Base-by-base conservation (phyloP, 768 basidiomycete genomes). In the Imleria badia region DNA sequence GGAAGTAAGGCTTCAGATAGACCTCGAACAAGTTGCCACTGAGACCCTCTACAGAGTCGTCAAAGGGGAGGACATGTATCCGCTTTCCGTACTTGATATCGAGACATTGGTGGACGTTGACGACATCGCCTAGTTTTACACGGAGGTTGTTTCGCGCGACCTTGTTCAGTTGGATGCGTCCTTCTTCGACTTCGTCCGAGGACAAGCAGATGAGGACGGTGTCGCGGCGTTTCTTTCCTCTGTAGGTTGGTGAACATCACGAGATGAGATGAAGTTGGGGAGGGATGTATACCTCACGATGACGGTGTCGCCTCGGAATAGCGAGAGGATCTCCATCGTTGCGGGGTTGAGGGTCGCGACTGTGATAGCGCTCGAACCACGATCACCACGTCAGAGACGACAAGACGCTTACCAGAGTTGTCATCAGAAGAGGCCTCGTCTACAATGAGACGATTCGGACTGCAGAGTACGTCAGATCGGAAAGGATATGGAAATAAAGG, bases 51-150 rank as follows among this genome's bases (percentile, higher is more conserved):
- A 98, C 78, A 7, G 97, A 98, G 77, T 99, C 97, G 65, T 98
- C 97, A 68, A 99, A 98, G 2, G 97, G 97, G 15, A 99, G 79
- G 56, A 99, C 83, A 70, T 98, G 97, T 38, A 99, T 85, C 51
- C 96, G 88, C 72, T 99, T 98, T 61, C 97, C 97, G 72, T 99
- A 99, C 75, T 98, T 97, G 81, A 98, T 98, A 67, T 98, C 96
- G 55, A 89, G 83, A 70, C 95, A 98, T 65, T 92, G 85, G 72
- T 98, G 95, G 1, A 99, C 94, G 58, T 91, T 91, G 69, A 94
- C 94, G 51, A 98, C 81, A 73, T 99, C 97, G 40, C 91, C 96
- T 40, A 98, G 86, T 78, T 98, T 98, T 63, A 98, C 93, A 51
- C 96, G 91, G 44, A 98, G 76, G 76, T 99, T 98, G 78, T 98